phyloP scores from a whole-genome alignment of 169 alveolate genomes.

The Plasmodium blacklocki region DNA sequence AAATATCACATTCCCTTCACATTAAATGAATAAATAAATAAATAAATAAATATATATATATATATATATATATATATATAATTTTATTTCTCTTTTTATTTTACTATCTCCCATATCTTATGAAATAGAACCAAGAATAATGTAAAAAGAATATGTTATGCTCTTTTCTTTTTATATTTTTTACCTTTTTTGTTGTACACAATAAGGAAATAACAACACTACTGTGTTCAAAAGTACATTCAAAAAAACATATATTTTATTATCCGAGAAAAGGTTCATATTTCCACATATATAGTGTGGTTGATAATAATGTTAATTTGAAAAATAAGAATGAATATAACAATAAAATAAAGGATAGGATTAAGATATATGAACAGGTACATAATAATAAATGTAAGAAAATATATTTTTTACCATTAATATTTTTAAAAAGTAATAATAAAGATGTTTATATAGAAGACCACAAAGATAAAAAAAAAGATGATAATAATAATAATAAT shows the following conservation, averaged over 20 bases:
- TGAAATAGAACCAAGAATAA: background rate
- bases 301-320: conserved; percentile 26
- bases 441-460: background rate
- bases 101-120: background rate
- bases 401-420: conserved; percentile 55
- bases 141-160: conserved; percentile 11
- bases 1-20: no score
- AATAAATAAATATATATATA: no score
- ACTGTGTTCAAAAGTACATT: background rate
- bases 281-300: conserved; percentile 29
- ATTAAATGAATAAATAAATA: no score
- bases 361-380: conserved; percentile 40
- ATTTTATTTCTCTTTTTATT: no score
- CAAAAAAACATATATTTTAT: background rate
- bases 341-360: conserved; percentile 11
- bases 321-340: conserved; percentile 29
- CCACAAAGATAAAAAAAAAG: background rate
- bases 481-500: background rate
- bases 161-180: background rate
- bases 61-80: no score
- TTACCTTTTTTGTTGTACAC: no score
- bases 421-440: conserved; percentile 3
- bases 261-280: background rate
- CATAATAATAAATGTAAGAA: conserved; percentile 18
- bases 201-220: background rate